Percentiles rank a stretch among this genome's conserved stretches.
phyloP scores from a whole-genome alignment of 2,329 filamentous ascomycete species.

The Hymenotorrendiella dingleyae region DNA sequence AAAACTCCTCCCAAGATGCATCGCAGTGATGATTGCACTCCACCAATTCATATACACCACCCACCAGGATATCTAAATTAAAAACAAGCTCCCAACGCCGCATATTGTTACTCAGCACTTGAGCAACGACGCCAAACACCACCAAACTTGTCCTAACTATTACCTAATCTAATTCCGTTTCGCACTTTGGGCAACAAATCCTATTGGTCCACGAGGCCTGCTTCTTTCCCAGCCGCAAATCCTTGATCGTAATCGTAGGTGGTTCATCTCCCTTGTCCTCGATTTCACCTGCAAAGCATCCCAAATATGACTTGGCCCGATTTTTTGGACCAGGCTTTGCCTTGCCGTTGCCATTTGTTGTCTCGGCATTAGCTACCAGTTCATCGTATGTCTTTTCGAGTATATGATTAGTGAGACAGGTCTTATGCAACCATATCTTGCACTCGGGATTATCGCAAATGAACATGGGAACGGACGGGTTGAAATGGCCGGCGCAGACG shows the following conservation, averaged over 20 bases:
- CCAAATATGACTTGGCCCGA: constrained; percentile 19
- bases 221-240: constrained; percentile 15
- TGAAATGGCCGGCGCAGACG: constrained; percentile 32
- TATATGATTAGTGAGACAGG: constrained; percentile 31
- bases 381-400: constrained; percentile 24
- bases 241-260: constrained; percentile 18
- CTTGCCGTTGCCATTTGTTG: constrained; percentile 13
- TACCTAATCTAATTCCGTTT: constrained; percentile 19
- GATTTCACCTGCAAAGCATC: constrained; percentile 21
- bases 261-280: constrained; percentile 8
- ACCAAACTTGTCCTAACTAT: background rate
- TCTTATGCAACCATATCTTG: constrained; percentile 32
- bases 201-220: constrained; percentile 17
- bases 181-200: constrained; percentile 25
- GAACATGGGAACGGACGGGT: constrained; percentile 31
- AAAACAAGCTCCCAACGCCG: no score
- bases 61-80: no score
- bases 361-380: constrained; percentile 5
- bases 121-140: no score
- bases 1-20: no score
- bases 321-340: no score
- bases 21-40: no score
- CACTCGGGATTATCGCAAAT: constrained; percentile 32
- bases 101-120: constrained; percentile 1
- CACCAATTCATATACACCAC: no score